A percentile compares a stretch with the other conserved stretches of the same genome.
Evolutionary conservation across 2,329 filamentous ascomycete genomes (phyloP).

Genomic region (Monilinia fructicola): DNA sequence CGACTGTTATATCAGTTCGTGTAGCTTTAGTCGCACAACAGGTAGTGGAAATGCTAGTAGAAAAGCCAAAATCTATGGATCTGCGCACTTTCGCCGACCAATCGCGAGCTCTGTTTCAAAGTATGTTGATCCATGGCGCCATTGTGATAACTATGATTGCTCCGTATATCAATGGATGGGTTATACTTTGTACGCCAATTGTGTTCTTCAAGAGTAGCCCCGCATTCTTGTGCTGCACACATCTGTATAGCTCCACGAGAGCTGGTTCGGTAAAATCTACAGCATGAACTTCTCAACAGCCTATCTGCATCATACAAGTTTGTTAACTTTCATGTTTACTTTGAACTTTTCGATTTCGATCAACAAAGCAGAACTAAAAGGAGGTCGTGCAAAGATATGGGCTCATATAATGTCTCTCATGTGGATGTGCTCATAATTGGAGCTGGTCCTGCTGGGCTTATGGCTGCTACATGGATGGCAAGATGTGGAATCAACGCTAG

Average conservation of each 20-base stretch:
- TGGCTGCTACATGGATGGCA: constrained; percentile 52
- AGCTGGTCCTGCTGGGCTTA: constrained; percentile 50
- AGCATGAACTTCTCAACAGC: too few species aligned
- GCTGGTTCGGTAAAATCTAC: background rate
- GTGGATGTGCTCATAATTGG: constrained; percentile 52
- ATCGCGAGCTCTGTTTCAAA: background rate
- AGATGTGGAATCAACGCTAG: constrained; percentile 49
- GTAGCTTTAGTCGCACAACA: background rate
- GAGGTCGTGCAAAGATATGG: background rate
- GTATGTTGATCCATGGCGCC: background rate
- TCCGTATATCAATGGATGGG: background rate
- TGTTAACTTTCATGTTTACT: background rate
- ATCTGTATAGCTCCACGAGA: background rate
- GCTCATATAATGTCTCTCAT: background rate
- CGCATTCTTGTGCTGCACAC: background rate
- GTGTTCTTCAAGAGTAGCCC: background rate
- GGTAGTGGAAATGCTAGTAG: background rate
- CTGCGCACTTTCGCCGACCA: background rate
- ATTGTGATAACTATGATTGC: background rate
- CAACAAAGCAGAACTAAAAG: background rate
- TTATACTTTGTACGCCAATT: background rate
- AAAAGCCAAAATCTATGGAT: background rate
- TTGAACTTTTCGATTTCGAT: background rate
- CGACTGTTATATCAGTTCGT: background rate
- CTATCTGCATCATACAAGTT: background rate